phyloP scores from a whole-genome alignment of 192 early-diverging fungal species.

The Coemansia sp. region DNA sequence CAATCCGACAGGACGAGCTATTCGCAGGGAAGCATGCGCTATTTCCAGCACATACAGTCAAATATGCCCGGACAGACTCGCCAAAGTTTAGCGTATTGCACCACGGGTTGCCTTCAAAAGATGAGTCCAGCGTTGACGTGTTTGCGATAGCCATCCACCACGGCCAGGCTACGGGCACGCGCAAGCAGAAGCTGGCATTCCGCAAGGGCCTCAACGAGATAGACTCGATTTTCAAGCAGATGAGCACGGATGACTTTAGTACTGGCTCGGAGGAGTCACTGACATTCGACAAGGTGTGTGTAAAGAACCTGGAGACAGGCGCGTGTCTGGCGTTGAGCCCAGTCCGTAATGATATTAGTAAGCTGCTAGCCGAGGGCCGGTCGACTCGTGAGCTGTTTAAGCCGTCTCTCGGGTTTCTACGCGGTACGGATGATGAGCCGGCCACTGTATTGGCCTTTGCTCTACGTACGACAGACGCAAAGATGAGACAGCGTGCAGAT shows the following conservation, averaged over 20 bases:
- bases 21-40: constrained; percentile 46
- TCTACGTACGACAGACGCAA: constrained; percentile 21
- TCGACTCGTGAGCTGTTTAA: constrained; percentile 31
- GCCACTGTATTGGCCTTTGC: constrained; percentile 47
- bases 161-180: constrained; percentile 1
- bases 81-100: constrained; percentile 20
- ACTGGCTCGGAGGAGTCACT: background rate
- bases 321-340: constrained; percentile 63
- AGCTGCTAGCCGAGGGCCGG: constrained; percentile 15
- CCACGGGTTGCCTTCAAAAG: background rate
- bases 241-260: constrained; percentile 7
- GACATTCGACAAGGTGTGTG: constrained; percentile 47
- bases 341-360: constrained; percentile 27
- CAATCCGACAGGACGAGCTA: constrained; percentile 64
- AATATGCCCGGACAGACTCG: constrained; percentile 19
- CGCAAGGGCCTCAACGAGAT: constrained; percentile 34
- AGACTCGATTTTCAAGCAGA: constrained; percentile 21
- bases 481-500: constrained; percentile 14
- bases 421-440: constrained; percentile 41
- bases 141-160: constrained; percentile 34
- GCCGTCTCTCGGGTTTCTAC: constrained; percentile 46
- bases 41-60: constrained; percentile 27
- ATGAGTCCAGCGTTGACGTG: constrained; percentile 17
- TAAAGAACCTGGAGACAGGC: constrained; percentile 35
- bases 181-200: constrained; percentile 28